A percentile compares a stretch with the other conserved stretches of the same genome.
Evolutionary conservation across 768 basidiomycete genomes (phyloP).

Genomic region (Tylopilus subfusipes): DNA sequence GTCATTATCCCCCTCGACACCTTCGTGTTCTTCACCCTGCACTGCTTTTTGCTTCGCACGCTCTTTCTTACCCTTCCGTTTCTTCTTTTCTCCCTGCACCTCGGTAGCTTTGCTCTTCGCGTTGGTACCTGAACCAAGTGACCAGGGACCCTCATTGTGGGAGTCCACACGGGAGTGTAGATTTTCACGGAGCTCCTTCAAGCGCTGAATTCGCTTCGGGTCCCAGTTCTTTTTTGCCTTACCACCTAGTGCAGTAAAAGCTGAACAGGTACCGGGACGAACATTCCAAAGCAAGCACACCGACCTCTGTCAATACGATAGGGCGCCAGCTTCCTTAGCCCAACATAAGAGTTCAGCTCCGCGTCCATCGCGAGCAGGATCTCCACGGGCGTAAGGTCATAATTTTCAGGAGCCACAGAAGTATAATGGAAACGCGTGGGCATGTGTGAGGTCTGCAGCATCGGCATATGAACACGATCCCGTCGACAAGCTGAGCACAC

Average conservation of each 20-base stretch:
- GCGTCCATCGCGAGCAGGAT: conserved; percentile 88
- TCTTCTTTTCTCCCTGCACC: conserved; percentile 41
- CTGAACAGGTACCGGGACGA: not conserved
- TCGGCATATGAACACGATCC: not conserved
- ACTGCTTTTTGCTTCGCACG: conserved; percentile 48
- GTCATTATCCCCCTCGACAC: not conserved
- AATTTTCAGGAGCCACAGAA: conserved; percentile 58
- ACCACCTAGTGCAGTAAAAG: conserved; percentile 9
- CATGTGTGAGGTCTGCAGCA: conserved; percentile 72
- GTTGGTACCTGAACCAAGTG: not conserved
- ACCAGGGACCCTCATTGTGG: conserved; percentile 19
- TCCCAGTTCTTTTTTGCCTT: conserved; percentile 51
- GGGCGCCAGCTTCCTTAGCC: conserved; percentile 87
- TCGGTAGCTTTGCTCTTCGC: conserved; percentile 5
- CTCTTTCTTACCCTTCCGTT: conserved; percentile 70
- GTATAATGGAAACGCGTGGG: conserved; percentile 93
- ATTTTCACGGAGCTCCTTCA: conserved; percentile 69
- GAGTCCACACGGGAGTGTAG: conserved; percentile 43
- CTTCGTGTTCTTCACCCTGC: conserved; percentile 13
- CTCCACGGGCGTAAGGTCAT: conserved; percentile 75
- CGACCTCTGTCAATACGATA: conserved; percentile 59
- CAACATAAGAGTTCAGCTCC: conserved; percentile 89
- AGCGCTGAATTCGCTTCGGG: conserved; percentile 53
- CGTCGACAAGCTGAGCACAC: conserved; percentile 24
- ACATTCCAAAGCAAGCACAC: conserved; percentile 7